Percentiles rank a stretch among this genome's conserved stretches.
Conservation (phyloP, 2,329 filamentous ascomycete species). For the Cladosporium sp. region DNA sequence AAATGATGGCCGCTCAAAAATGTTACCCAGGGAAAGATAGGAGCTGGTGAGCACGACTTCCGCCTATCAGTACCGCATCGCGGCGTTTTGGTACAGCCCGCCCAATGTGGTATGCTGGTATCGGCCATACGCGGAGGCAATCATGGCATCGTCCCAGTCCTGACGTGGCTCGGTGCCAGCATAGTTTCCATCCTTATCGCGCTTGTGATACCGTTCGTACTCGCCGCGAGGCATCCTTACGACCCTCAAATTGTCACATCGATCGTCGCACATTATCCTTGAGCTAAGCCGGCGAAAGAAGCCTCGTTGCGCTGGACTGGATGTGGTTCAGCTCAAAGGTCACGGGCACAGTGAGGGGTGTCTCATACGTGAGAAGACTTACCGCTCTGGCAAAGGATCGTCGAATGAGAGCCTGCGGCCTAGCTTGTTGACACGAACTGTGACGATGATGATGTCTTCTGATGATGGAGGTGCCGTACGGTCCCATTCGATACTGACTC, state of each 20-base stretch:
- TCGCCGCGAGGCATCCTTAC: slow-evolving; percentile 28
- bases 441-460: slow-evolving; percentile 24
- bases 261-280: slow-evolving; percentile 14
- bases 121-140: slow-evolving; percentile 19
- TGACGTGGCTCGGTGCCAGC: slow-evolving; percentile 25
- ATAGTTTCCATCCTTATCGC: slow-evolving; percentile 23
- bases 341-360: background rate
- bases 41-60: too few species aligned
- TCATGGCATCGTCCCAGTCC: slow-evolving; percentile 23
- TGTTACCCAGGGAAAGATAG: too few species aligned
- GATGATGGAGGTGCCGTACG: background rate
- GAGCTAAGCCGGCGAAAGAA: slow-evolving; percentile 26
- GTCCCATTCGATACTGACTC: slow-evolving; percentile 2
- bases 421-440: slow-evolving; percentile 17
- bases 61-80: background rate
- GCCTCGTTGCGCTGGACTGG: slow-evolving; percentile 20
- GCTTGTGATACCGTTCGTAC: slow-evolving; percentile 22
- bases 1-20: too few species aligned
- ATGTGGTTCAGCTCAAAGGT: background rate
- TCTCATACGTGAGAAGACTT: background rate
- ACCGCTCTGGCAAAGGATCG: slow-evolving; percentile 10
- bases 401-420: slow-evolving; percentile 1
- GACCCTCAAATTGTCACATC: slow-evolving; percentile 19
- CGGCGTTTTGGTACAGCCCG: background rate
- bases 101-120: slow-evolving; percentile 21